These are phyloP conservation scores for Testicularia cyperi DNA, from an alignment of 1,284 basidiomycete species.

Conservation along the genomic window DNA sequence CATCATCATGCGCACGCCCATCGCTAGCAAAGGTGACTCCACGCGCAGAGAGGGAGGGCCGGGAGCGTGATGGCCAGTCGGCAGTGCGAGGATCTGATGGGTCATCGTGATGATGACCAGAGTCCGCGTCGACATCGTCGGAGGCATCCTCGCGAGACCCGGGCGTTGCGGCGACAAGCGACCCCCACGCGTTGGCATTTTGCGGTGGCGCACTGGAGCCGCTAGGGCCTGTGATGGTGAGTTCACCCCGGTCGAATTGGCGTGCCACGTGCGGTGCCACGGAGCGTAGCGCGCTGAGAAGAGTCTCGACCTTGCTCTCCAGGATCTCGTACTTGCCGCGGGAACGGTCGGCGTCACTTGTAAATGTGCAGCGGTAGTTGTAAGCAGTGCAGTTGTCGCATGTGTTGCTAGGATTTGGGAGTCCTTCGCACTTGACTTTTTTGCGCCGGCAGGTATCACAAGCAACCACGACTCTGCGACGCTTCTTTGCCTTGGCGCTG, in stretches of 20 bases:
- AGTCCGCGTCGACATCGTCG: background rate
- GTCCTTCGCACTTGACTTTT: constrained; percentile 51
- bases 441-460: constrained; percentile 54
- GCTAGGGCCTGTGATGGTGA: constrained; percentile 31
- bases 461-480: constrained; percentile 46
- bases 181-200: constrained; percentile 30
- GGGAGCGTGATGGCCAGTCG: background rate
- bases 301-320: constrained; percentile 50
- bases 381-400: constrained; percentile 48
- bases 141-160: background rate
- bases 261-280: constrained; percentile 47
- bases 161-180: constrained; percentile 2
- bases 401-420: constrained; percentile 42
- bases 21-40: too few species aligned
- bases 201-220: constrained; percentile 33
- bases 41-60: background rate
- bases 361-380: constrained; percentile 48
- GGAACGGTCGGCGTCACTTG: constrained; percentile 39
- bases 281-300: constrained; percentile 42
- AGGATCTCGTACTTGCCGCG: constrained; percentile 55
- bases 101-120: background rate
- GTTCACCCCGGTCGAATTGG: constrained; percentile 45
- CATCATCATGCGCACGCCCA: too few species aligned
- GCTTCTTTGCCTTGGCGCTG: constrained; percentile 28
- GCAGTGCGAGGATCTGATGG: background rate